Percentiles rank a stretch among this genome's conserved stretches.
These are phyloP conservation scores for Apium graveolens DNA, from an alignment of 129 eudicot species.

Conservation along the genomic window DNA sequence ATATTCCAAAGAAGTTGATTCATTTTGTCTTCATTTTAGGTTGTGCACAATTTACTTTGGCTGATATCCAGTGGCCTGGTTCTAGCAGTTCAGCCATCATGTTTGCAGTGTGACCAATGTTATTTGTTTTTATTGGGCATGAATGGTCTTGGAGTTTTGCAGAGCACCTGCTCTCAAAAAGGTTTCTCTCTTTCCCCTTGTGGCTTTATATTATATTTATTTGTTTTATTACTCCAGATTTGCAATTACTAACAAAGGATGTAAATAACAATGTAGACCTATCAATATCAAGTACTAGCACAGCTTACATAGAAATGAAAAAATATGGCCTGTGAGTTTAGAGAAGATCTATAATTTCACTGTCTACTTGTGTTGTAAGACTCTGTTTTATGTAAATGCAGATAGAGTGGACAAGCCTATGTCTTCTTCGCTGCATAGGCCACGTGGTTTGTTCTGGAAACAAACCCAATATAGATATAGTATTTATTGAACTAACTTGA, in stretches of 20 bases:
- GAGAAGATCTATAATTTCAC: neutral
- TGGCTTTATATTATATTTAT: neutral
- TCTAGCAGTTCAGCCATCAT: constrained; percentile 60
- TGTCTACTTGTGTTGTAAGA: neutral
- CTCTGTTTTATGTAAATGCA: neutral
- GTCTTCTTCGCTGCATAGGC: no score
- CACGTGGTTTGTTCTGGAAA: neutral
- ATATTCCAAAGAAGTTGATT: neutral
- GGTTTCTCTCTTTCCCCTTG: neutral
- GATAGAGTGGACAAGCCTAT: no score
- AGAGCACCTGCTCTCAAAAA: constrained; percentile 58
- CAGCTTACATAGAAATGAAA: neutral
- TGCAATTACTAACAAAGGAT: neutral
- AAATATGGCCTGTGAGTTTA: neutral
- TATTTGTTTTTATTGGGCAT: constrained; percentile 64
- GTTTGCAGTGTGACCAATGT: constrained; percentile 54
- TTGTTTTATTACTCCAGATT: neutral
- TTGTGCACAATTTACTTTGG: constrained; percentile 41
- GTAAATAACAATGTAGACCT: neutral
- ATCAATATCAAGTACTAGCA: neutral
- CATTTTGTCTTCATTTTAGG: neutral
- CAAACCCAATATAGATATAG: neutral
- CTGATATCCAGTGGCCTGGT: constrained; percentile 47
- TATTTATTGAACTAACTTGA: neutral
- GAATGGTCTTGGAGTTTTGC: constrained; percentile 85